Conservation (phyloP, 106 monocot genomes). For the Triglochin maritima region DNA sequence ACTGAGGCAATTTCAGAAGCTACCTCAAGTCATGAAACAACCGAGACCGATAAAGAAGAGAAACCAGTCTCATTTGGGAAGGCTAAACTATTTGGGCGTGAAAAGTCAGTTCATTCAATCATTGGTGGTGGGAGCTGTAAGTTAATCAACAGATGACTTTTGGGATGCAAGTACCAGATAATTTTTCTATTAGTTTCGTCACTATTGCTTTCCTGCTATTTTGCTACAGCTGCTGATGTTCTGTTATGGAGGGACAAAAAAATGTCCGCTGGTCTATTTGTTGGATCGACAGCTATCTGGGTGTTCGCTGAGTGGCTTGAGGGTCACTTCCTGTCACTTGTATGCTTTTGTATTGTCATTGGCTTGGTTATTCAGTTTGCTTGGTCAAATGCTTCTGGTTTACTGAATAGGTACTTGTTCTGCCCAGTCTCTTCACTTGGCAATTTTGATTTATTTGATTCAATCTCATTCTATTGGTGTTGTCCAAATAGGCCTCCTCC, state of each 20-base stretch:
- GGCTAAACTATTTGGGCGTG: constrained; percentile 42
- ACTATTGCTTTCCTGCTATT: too few relatives aligned
- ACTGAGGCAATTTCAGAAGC: constrained; percentile 52
- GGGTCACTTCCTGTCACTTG: constrained; percentile 65
- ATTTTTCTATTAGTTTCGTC: too few relatives aligned
- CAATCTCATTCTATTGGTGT: too few relatives aligned
- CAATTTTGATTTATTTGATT: not conserved
- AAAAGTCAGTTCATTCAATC: constrained; percentile 56
- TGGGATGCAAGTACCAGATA: too few relatives aligned
- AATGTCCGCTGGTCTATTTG: constrained; percentile 55
- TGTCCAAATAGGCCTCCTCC: constrained; percentile 41
- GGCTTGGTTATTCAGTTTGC: constrained; percentile 64
- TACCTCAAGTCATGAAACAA: constrained; percentile 42
- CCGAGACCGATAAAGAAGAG: constrained; percentile 31
- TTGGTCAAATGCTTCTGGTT: constrained; percentile 54
- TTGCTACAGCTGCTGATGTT: constrained; percentile 67
- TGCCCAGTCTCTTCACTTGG: too few relatives aligned
- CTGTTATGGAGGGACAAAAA: constrained; percentile 85
- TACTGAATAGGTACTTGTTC: constrained; percentile 47
- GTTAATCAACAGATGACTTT: not conserved
- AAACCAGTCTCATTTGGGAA: too few relatives aligned
- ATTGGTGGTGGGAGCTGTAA: constrained; percentile 86
- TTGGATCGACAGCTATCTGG: constrained; percentile 56
- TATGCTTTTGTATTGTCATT: constrained; percentile 42
- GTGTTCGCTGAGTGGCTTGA: constrained; percentile 79